Conservation (phyloP, 768 basidiomycete species). For the Pleurotus djamor region DNA sequence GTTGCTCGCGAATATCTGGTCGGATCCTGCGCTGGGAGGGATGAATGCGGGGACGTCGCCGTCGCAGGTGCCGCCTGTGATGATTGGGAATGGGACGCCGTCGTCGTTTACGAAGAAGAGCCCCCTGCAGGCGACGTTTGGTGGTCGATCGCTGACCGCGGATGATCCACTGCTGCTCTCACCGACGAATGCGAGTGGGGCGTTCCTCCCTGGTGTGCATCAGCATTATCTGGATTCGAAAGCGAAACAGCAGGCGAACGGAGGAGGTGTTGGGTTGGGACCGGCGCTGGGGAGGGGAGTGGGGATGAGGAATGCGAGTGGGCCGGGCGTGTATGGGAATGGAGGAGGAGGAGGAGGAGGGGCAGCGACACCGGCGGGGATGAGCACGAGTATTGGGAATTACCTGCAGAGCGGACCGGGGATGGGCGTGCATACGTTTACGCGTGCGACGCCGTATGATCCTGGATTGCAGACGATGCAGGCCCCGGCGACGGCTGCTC, state of each 20-base stretch:
- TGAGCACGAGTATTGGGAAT: constrained; percentile 23
- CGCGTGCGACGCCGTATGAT: constrained; percentile 38
- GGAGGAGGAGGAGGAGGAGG: neutral
- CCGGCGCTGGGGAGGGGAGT: constrained; percentile 23
- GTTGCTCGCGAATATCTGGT: constrained; percentile 86
- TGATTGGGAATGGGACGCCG: constrained; percentile 18
- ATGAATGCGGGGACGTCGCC: constrained; percentile 24
- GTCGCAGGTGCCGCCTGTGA: constrained; percentile 23
- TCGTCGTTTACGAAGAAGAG: constrained; percentile 13
- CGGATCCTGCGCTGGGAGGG: constrained; percentile 30
- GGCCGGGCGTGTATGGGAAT: constrained; percentile 3
- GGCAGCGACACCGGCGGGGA: constrained; percentile 3
- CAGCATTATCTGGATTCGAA: constrained; percentile 60
- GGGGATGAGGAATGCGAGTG: constrained; percentile 27
- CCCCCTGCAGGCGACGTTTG: neutral
- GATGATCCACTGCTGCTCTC: constrained; percentile 26
- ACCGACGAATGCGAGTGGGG: constrained; percentile 80
- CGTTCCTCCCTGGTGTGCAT: constrained; percentile 75
- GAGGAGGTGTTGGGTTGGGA: constrained; percentile 1
- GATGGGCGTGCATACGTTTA: constrained; percentile 36
- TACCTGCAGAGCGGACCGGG: constrained; percentile 25
- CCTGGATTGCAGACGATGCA: too few species aligned
- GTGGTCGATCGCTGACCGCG: constrained; percentile 24
- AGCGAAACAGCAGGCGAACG: constrained; percentile 11
- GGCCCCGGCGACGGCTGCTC: too few species aligned